Evolutionary conservation across 148 eudicot genomes (phyloP), one percentile per base, ranked within the genome.

Genomic region (Fagopyrum tataricum): DNA sequence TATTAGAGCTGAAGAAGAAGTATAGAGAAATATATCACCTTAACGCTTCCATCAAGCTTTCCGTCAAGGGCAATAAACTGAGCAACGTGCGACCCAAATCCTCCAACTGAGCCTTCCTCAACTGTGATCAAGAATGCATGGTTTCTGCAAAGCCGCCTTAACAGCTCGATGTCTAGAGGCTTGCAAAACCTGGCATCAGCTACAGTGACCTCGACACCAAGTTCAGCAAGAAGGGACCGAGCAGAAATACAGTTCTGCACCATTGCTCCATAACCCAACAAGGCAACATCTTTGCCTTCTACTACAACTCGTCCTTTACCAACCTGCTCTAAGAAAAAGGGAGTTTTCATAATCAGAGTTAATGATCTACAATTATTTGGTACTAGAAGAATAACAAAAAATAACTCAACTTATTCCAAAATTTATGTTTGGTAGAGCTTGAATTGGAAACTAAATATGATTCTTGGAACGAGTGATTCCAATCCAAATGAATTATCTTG

Each of bases 151-250:
- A 93, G 87, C 51, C 73, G 70, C 72, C 98, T 84, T 11, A 89
- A 81, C 61, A 93, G 90, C 59, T 87, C 69, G 66, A 93, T 88
- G 81, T 91, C 98, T 47, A 93, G 97, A 11, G 97, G 97, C 84
- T 93, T 93, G 88, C 98, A 93, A 76, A 93, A 93, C 73, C 98
- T 83, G 58, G 96, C 98, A 86, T 93, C 96, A n/a, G 96, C 96
- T 61, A 93, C 98, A 14, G 98, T 93, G 24, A 91, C 91, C 43
- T 89, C 83, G n/a, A 93, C 78, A 12, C 97, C 95, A 71, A 91
- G 88, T 72, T 86, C 83, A 37, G 91, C 78, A 64, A 93, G 94
- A 71, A 93, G 86, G 18, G 92, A 89, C 49, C 78, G 89, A 70
- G 98, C 96, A 40, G 82, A 81, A 69, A 93, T 86, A 70, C 98